Conservation (phyloP, 2,329 filamentous ascomycete species). For the Fusarium tjaetaba region DNA sequence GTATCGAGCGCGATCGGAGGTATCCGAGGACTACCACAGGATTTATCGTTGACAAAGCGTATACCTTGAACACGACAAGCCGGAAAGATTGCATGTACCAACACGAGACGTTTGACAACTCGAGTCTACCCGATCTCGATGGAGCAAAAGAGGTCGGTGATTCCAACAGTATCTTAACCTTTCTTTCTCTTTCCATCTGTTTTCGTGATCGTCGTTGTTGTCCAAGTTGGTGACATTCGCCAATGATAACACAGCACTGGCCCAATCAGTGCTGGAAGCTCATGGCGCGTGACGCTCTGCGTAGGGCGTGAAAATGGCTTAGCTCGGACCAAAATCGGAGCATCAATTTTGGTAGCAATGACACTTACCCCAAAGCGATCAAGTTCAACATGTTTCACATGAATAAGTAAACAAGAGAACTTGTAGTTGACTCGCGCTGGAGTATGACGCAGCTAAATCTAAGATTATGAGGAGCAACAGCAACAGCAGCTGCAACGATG, state of each 20-base stretch:
- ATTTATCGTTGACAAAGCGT: neutral
- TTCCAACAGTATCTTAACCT: neutral
- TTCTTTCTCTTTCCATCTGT: neutral
- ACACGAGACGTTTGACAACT: neutral
- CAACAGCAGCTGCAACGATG: neutral
- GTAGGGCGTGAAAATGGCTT: constrained; percentile 19
- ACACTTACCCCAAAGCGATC: neutral
- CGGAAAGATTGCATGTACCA: neutral
- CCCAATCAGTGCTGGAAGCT: neutral
- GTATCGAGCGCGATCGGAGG: neutral
- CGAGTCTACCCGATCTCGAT: too few relatives aligned
- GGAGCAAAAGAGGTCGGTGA: accelerated
- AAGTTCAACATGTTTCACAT: neutral
- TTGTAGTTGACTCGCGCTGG: neutral
- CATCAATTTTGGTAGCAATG: neutral
- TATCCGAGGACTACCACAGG: neutral
- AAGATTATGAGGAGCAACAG: neutral
- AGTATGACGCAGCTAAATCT: too few relatives aligned
- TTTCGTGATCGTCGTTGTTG: neutral
- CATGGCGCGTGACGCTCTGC: neutral
- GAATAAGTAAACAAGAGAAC: neutral
- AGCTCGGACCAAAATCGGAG: constrained; percentile 17
- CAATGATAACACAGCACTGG: neutral
- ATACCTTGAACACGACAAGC: neutral
- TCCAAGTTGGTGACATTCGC: neutral